Evolutionary conservation across 1,284 basidiomycete genomes (phyloP).

Genomic region (Cystobasidium sp.): DNA sequence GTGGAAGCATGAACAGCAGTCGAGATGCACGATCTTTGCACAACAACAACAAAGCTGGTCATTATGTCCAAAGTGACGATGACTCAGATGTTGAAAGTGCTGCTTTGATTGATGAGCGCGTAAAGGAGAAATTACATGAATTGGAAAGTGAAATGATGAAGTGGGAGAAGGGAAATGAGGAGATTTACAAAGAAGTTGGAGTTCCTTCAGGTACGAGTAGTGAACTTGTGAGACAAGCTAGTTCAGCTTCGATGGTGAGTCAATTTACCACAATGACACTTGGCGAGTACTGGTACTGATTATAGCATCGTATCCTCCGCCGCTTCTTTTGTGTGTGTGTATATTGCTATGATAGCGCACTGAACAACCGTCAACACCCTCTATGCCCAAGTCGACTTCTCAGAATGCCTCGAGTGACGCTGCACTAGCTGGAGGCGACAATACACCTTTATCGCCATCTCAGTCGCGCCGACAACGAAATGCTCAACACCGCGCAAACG

Average conservation of each 20-base stretch:
- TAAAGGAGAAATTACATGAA: slow-evolving; percentile 72
- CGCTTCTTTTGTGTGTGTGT: background rate
- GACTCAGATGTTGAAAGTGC: slow-evolving; percentile 60
- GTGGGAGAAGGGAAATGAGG: slow-evolving; percentile 84
- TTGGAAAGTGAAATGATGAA: slow-evolving; percentile 73
- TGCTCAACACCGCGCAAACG: slow-evolving; percentile 58
- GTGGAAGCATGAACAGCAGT: background rate
- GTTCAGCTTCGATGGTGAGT: slow-evolving; percentile 53
- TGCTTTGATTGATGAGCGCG: slow-evolving; percentile 61
- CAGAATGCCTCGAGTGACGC: slow-evolving; percentile 3
- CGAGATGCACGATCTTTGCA: slow-evolving; percentile 1
- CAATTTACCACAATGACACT: background rate
- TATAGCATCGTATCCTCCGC: background rate
- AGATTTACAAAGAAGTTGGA: slow-evolving; percentile 73
- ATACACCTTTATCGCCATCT: slow-evolving; percentile 48
- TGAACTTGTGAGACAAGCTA: slow-evolving; percentile 61
- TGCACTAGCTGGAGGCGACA: slow-evolving; percentile 17
- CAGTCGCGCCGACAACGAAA: slow-evolving; percentile 58
- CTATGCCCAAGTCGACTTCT: slow-evolving; percentile 1
- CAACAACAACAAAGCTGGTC: slow-evolving; percentile 16
- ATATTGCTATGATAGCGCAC: background rate
- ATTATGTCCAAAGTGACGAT: background rate
- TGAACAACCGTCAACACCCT: slow-evolving; percentile 2
- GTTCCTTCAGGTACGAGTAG: slow-evolving; percentile 48
- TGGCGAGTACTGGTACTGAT: too few species aligned